Conservation (phyloP, 106 monocot genomes). For the Dendrobium catenatum region DNA sequence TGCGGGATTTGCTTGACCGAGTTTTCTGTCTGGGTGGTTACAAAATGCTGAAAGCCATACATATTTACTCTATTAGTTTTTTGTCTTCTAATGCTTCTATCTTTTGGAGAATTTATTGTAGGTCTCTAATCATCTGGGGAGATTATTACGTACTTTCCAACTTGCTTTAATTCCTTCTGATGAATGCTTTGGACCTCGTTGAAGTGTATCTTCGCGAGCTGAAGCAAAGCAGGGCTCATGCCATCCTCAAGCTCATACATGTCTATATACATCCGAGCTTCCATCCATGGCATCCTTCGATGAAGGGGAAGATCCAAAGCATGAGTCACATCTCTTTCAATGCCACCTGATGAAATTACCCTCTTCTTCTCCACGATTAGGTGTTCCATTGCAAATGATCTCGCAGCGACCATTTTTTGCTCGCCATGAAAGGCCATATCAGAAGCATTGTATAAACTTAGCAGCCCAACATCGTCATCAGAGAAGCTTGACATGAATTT, state of each 20-base stretch:
- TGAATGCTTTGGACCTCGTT: neutral
- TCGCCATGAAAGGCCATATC: neutral
- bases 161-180: neutral
- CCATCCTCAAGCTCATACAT: neutral
- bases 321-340: neutral
- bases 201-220: slow-evolving; percentile 4
- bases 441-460: slow-evolving; percentile 8
- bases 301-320: neutral
- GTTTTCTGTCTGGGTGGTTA: no score
- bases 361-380: neutral
- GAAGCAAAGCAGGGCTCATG: slow-evolving; percentile 5
- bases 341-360: neutral
- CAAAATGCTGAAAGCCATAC: no score
- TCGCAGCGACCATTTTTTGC: neutral
- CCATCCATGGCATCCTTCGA: slow-evolving; percentile 5
- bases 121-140: no score
- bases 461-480: neutral
- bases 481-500: neutral
- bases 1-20: no score
- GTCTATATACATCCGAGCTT: neutral
- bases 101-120: no score
- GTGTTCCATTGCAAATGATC: neutral
- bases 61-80: no score
- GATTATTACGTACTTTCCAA: neutral
- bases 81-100: no score